Evolutionary conservation across 176 grass and related monocot species (phyloP).

Genomic region (Cocos nucifera): DNA sequence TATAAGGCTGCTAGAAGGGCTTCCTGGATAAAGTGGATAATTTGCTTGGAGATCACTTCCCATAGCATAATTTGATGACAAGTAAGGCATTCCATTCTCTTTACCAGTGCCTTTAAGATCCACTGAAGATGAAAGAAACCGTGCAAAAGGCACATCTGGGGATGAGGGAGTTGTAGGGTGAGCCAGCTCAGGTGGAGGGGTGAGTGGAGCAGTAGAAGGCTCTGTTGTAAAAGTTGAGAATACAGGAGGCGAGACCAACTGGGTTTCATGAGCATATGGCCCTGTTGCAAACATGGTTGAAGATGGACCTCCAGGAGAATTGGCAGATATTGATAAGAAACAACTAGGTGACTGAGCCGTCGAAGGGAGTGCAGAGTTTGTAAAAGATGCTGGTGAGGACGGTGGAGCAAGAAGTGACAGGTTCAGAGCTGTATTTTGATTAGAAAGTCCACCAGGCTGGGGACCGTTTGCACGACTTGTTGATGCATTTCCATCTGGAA

Average conservation of each 20-base stretch:
- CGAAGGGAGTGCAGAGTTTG: slow-evolving; percentile 12
- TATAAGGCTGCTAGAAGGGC: slow-evolving; percentile 21
- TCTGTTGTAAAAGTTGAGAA: slow-evolving; percentile 22
- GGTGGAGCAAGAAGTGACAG: slow-evolving; percentile 17
- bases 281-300: slow-evolving; percentile 19
- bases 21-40: slow-evolving; percentile 18
- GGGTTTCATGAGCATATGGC: slow-evolving; percentile 20
- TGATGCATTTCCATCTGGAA: slow-evolving; percentile 17
- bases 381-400: slow-evolving; percentile 16
- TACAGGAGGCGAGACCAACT: slow-evolving; percentile 20
- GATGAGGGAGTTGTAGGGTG: slow-evolving; percentile 21
- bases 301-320: slow-evolving; percentile 16
- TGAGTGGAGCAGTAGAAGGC: slow-evolving; percentile 17
- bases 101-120: slow-evolving; percentile 12
- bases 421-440: slow-evolving; percentile 11
- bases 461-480: slow-evolving; percentile 7
- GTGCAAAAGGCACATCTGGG: slow-evolving; percentile 20
- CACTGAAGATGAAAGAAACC: slow-evolving; percentile 16
- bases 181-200: slow-evolving; percentile 19
- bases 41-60: slow-evolving; percentile 10
- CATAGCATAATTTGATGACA: slow-evolving; percentile 11
- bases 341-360: slow-evolving; percentile 18
- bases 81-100: slow-evolving; percentile 12
- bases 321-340: slow-evolving; percentile 19
- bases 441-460: slow-evolving; percentile 13